Evolutionary conservation across 148 eudicot genomes (phyloP).

Genomic region (Rhododendron williamsianum): DNA sequence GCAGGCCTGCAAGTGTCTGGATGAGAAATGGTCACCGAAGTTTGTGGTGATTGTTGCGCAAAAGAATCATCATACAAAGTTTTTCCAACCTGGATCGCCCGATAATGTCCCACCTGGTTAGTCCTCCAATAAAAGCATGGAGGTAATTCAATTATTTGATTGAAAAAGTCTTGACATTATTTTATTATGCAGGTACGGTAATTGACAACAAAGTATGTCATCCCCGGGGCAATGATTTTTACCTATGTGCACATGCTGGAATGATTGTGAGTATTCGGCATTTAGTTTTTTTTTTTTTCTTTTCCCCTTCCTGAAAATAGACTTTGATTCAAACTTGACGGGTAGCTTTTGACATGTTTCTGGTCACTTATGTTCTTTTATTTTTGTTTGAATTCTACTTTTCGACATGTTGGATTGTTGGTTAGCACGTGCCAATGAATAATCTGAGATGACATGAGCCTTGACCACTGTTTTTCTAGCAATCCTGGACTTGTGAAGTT

Average conservation of each 20-base stretch:
- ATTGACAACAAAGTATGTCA: slow-evolving; percentile 90
- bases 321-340: not conserved
- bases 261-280: slow-evolving; percentile 63
- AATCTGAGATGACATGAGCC: not conserved
- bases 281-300: not conserved
- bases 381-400: not conserved
- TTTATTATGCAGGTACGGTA: slow-evolving; percentile 56
- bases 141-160: not conserved
- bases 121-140: not conserved
- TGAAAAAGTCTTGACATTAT: not conserved
- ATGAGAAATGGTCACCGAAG: slow-evolving; percentile 81
- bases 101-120: slow-evolving; percentile 93
- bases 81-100: slow-evolving; percentile 66
- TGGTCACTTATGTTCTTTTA: not conserved
- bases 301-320: not conserved
- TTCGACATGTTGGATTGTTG: not conserved
- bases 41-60: slow-evolving; percentile 79
- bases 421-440: not conserved
- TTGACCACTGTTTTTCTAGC: not conserved
- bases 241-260: slow-evolving; percentile 91
- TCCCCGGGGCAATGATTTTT: slow-evolving; percentile 81
- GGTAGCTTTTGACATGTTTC: not conserved
- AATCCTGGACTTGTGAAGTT: not conserved
- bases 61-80: slow-evolving; percentile 89
- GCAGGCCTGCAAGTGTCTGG: slow-evolving; percentile 79